Base-by-base conservation (phyloP, 2,329 filamentous ascomycete species). In the Monilinia vaccinii-corymbosi region DNA sequence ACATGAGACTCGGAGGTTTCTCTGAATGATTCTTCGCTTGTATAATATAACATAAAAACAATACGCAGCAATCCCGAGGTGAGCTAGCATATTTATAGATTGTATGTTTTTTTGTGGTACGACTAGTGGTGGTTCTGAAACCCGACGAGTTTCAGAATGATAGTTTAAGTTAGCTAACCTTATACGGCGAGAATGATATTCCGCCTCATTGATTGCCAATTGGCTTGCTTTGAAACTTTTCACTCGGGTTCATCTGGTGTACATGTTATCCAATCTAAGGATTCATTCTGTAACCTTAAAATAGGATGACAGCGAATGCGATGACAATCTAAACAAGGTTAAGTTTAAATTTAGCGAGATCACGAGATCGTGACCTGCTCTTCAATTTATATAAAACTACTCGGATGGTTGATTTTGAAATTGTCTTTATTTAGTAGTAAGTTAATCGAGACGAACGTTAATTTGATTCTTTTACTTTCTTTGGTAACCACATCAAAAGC, bases 81-180 rank as follows among this genome's bases (percentile, higher is more conserved):
- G 47, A 38, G 23, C 28, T 8, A 38, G 40, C 42, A 21, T 21
- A 13, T 32, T 48, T 8, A 18, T 56, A 21, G 4, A 5, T n/a
- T 31, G 9, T 18, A n/a, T 47, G 38, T 46, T 38, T 25, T 38
- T 10, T 10, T 10, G 4, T 31, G 38, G 9, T 46, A 31, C 13
- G 57, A 40, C 57, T 53, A 23, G 3, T 47, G 6, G 25, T 21
- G n/a, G n/a, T n/a, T n/a, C 44, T 57, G 45, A 59, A 59, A 55
- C 57, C 8, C 38, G 16, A 46, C 16, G 11, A 10, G 40, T 38
- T 36, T 40, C 40, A 40, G 3, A 47, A 46, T 23, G 4, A 21
- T 48, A 4, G 23, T 4, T 40, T 6, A 28, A 28, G 25, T 28
- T 5, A 51, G 31, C 52, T 16, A 36, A 10, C 32, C 32, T 10